A percentile compares a stretch with the other conserved stretches of the same genome.
Conservation (phyloP, 78 protist species). For the Dictyostelium firmibasis region DNA sequence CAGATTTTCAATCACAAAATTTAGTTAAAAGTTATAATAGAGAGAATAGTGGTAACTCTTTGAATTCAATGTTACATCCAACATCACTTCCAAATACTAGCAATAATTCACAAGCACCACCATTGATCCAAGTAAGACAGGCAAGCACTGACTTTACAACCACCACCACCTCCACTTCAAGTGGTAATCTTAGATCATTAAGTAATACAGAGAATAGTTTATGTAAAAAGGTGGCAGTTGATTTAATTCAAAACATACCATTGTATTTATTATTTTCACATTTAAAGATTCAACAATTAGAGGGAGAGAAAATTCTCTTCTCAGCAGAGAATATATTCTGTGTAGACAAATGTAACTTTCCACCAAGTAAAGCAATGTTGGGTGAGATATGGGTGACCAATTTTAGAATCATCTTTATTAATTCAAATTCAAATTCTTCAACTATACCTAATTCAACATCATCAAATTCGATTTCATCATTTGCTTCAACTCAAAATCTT, state of each 20-base stretch:
- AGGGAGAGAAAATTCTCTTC: conserved; percentile 27
- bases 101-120: background rate
- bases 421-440: conserved; percentile 1
- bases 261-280: conserved; percentile 54
- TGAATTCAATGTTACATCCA: background rate
- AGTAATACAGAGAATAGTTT: conserved; percentile 8
- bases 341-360: conserved; percentile 64
- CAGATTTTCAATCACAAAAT: background rate
- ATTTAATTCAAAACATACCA: conserved; percentile 60
- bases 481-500: conserved; percentile 4
- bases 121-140: background rate
- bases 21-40: background rate
- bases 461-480: conserved; percentile 14
- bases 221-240: conserved; percentile 60
- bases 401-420: conserved; percentile 55
- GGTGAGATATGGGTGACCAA: conserved; percentile 76
- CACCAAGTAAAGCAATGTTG: conserved; percentile 46
- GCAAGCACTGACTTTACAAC: background rate
- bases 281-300: conserved; percentile 27
- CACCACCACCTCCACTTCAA: no score
- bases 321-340: conserved; percentile 55
- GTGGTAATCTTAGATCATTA: conserved; percentile 2
- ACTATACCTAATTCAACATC: conserved; percentile 14
- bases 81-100: background rate
- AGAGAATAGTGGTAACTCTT: conserved; percentile 10